Evolutionary conservation across 2,329 filamentous ascomycete species (phyloP), one percentile per base, ranked within the genome.

Genomic region (Aspergillus carbonarius): DNA sequence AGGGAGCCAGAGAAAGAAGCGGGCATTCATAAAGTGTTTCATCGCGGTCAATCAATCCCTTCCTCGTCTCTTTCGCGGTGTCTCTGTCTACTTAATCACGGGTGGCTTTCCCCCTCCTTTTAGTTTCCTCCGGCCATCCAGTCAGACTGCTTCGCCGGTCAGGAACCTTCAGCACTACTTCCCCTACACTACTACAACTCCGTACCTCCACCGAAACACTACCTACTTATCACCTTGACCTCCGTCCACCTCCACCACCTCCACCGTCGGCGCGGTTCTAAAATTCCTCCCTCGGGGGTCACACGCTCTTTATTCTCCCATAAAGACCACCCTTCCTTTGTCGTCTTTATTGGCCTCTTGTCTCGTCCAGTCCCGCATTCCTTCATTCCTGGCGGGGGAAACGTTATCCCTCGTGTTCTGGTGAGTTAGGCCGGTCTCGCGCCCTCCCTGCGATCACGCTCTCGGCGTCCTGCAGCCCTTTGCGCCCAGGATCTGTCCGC

Each of bases 351-450:
- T 25, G 18, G 23, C 9, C 37, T 51, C 48, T 42, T 54, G 25
- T 56, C 49, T 32, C n/a, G n/a, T 55, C 37, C 34, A 32, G 13
- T 27, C 35, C 27, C 52, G 44, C 44, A 44, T 46, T 52, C 60
- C 60, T 63, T 62, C 62, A 64, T 66, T 64, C 62, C 49, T 59
- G 52, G 51, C 39, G 25, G 51, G 51, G 56, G 44, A 49, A 57
- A 39, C 52, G 48, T 60, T 57, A 48, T 52, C 40, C 46, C 54
- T 60, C 46, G 58, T 57, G 54, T 34, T 55, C 53, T 47, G 40
- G 58, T 62, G 54, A 58, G 57, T 56, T 58, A 25, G 57, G 37
- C 54, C 60, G 49, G 37, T 47, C 44, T 40, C 27, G 53, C 57
- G 60, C 57, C 54, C 56, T 57, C 39, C 34, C 49, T 54, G 60